phyloP scores from a whole-genome alignment of 2,329 filamentous ascomycete species.

The Beauveria scarabaeidicola region DNA sequence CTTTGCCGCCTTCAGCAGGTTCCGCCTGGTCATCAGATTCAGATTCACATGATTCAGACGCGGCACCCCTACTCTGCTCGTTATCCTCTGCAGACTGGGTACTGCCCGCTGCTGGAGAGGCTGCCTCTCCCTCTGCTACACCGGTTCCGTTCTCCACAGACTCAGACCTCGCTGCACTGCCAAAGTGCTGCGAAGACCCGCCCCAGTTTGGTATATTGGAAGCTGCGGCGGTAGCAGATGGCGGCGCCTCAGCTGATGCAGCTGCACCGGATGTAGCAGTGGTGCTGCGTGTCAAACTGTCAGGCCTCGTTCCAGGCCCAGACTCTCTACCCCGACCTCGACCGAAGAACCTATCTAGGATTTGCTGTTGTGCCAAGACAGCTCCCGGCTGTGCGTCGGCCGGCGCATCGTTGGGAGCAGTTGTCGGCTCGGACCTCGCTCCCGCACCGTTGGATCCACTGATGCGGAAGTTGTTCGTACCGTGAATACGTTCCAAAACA shows the following conservation, averaged over 20 bases:
- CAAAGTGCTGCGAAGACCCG: conserved; percentile 40
- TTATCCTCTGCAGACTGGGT: background rate
- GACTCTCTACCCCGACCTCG: conserved; percentile 12
- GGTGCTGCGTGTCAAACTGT: background rate
- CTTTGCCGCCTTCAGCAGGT: conserved; percentile 22
- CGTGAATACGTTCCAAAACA: conserved; percentile 3
- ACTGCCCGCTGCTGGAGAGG: background rate
- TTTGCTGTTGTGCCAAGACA: background rate
- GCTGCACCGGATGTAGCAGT: background rate
- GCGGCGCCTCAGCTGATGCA: background rate
- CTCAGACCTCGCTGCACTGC: conserved; percentile 20
- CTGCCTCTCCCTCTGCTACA: background rate
- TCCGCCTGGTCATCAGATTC: conserved; percentile 12
- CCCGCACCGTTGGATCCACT: background rate
- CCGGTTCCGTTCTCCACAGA: background rate
- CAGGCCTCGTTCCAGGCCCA: background rate
- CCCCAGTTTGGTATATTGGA: conserved; percentile 43
- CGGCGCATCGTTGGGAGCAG: background rate
- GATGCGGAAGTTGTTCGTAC: conserved; percentile 1
- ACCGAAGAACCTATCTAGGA: background rate
- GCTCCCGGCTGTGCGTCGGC: background rate
- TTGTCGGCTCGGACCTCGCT: background rate
- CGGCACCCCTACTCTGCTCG: background rate
- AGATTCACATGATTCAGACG: conserved; percentile 9
- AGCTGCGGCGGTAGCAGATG: conserved; percentile 30